Percentiles rank a stretch among this genome's conserved stretches.
Evolutionary conservation across 257 asterid species (phyloP).

Genomic region (Cordia subcordata): DNA sequence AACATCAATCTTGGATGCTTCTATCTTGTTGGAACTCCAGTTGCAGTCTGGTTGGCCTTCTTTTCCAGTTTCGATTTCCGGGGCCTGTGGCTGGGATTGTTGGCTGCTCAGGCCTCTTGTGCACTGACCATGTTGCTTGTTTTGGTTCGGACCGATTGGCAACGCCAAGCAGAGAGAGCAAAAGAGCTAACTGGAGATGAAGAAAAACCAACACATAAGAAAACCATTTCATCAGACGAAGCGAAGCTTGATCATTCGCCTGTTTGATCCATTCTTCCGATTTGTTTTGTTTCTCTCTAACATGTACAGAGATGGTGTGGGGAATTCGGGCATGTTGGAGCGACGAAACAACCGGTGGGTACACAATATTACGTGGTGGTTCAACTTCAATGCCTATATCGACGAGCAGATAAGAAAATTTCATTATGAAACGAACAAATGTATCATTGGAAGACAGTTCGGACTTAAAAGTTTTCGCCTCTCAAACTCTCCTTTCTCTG

Average conservation of each 20-base stretch:
- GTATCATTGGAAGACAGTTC: no score
- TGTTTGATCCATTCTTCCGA: conserved; percentile 11
- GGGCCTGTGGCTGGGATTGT: conserved; percentile 56
- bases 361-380: no score
- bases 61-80: conserved; percentile 28
- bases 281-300: no score
- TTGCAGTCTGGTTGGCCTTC: conserved; percentile 43
- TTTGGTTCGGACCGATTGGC: conserved; percentile 49
- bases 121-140: conserved; percentile 44
- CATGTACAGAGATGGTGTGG: no score
- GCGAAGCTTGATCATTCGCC: conserved; percentile 20
- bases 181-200: conserved; percentile 34
- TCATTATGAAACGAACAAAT: no score
- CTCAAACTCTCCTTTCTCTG: no score
- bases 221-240: conserved; percentile 13
- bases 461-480: no score
- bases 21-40: conserved; percentile 55
- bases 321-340: no score
- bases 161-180: conserved; percentile 41
- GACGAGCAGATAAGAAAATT: no score
- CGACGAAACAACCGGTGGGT: no score
- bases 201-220: conserved; percentile 6
- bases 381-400: no score
- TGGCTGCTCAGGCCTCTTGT: conserved; percentile 56
- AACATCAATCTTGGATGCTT: conserved; percentile 56